Conservation (phyloP, 2,329 filamentous ascomycete species). For the Fusarium zealandicum region DNA sequence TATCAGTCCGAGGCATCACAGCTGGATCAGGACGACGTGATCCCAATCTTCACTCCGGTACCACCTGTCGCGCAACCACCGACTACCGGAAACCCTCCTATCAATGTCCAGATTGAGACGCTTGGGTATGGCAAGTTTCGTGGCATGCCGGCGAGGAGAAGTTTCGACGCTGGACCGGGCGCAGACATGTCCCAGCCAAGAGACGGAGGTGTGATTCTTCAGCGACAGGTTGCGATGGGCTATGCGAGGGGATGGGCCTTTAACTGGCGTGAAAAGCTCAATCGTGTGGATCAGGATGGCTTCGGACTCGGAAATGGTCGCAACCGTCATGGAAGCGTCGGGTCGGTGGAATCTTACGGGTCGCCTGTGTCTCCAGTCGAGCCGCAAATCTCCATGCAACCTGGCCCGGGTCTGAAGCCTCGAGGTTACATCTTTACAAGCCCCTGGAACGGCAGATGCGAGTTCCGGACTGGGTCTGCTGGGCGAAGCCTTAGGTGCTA, state of each 20-base stretch:
- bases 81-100: conserved; percentile 47
- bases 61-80: conserved; percentile 31
- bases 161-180: conserved; percentile 43
- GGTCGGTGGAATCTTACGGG: conserved; percentile 44
- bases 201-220: conserved; percentile 51
- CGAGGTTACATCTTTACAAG: conserved; percentile 80
- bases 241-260: conserved; percentile 60
- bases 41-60: conserved; percentile 34
- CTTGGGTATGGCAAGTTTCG: conserved; percentile 66
- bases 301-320: conserved; percentile 37
- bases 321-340: conserved; percentile 41
- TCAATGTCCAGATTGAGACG: conserved; percentile 61
- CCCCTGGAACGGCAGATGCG: conserved; percentile 87
- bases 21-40: conserved; percentile 33
- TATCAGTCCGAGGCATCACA: conserved; percentile 53
- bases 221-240: conserved; percentile 64
- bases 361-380: conserved; percentile 43
- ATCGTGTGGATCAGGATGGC: conserved; percentile 44
- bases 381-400: conserved; percentile 47
- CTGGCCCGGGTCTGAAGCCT: conserved; percentile 58
- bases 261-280: conserved; percentile 56
- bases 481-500: conserved; percentile 79
- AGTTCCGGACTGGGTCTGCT: conserved; percentile 79
- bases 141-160: conserved; percentile 53
- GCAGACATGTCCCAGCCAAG: conserved; percentile 18